A percentile compares a stretch with the other conserved stretches of the same genome.
phyloP scores from a whole-genome alignment of 768 basidiomycete species.

The Boletus vermiculosoides region DNA sequence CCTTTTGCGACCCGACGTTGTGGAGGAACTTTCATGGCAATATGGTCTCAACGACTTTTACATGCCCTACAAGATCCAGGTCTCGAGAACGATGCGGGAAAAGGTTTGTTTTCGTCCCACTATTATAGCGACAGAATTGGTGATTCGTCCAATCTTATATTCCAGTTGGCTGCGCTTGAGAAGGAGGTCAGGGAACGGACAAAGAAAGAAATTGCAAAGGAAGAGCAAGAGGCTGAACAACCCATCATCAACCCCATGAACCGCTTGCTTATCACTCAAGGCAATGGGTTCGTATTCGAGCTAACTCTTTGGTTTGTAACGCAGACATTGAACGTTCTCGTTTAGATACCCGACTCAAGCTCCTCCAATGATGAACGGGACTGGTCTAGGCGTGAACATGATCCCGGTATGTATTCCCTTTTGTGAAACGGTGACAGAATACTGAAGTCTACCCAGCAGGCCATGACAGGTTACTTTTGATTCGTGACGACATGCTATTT shows the following conservation, averaged over 20 bases:
- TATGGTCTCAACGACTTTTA: constrained; percentile 95
- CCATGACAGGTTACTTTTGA: constrained; percentile 63
- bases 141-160: constrained; percentile 5
- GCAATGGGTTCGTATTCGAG: constrained; percentile 47
- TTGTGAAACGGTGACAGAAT: neutral
- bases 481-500: constrained; percentile 2
- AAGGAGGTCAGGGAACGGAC: constrained; percentile 87
- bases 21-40: constrained; percentile 95
- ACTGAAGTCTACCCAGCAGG: constrained; percentile 32
- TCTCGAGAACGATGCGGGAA: constrained; percentile 74
- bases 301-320: neutral
- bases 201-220: constrained; percentile 85
- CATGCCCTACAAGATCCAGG: constrained; percentile 94
- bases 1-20: constrained; percentile 87
- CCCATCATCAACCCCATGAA: constrained; percentile 86
- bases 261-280: constrained; percentile 69
- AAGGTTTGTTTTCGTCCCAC: constrained; percentile 46
- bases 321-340: constrained; percentile 6
- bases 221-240: constrained; percentile 81
- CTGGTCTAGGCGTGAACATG: constrained; percentile 46
- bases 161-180: constrained; percentile 72
- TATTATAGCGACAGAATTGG: neutral
- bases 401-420: constrained; percentile 50
- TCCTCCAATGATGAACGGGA: constrained; percentile 58
- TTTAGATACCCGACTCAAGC: constrained; percentile 61